These are phyloP conservation scores for Colletotrichum sojae DNA, from an alignment of 2,329 filamentous ascomycete species.

Conservation along the genomic window DNA sequence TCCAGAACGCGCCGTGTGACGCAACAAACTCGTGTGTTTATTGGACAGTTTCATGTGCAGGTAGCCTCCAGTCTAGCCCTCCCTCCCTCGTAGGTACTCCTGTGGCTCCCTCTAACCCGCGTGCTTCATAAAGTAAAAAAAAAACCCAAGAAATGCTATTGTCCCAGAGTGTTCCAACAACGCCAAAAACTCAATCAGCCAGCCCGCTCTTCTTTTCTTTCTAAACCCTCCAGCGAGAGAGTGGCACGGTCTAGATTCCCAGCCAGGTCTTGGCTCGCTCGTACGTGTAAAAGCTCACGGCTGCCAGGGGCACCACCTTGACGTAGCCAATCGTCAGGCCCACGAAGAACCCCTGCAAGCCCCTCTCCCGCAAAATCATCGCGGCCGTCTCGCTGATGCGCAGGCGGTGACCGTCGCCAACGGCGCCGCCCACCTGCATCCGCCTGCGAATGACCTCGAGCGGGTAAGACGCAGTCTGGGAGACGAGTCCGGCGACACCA, in stretches of 20 bases:
- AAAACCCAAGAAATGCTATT: slow-evolving; percentile 28
- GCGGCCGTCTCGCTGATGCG: slow-evolving; percentile 83
- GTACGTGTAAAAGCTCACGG: slow-evolving; percentile 77
- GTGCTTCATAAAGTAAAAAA: slow-evolving; percentile 19
- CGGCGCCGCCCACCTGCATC: slow-evolving; percentile 97
- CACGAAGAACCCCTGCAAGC: slow-evolving; percentile 88
- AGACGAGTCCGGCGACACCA: slow-evolving; percentile 88
- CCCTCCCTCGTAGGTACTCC: slow-evolving; percentile 1
- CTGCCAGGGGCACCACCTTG: slow-evolving; percentile 92
- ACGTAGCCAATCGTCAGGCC: slow-evolving; percentile 95
- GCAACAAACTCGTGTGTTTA: slow-evolving; percentile 22
- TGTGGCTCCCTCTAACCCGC: slow-evolving; percentile 19
- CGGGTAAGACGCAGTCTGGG: slow-evolving; percentile 93
- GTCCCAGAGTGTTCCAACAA: slow-evolving; percentile 34
- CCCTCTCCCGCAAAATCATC: slow-evolving; percentile 82
- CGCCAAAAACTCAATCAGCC: slow-evolving; percentile 33
- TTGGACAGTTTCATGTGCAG: slow-evolving; percentile 31
- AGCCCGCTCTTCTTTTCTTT: neutral
- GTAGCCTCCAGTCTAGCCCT: slow-evolving; percentile 32
- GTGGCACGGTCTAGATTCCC: slow-evolving; percentile 67
- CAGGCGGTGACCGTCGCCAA: slow-evolving; percentile 88
- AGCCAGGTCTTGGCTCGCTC: slow-evolving; percentile 74
- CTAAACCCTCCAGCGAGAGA: neutral
- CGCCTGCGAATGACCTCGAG: slow-evolving; percentile 91
- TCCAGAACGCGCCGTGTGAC: neutral